Evolutionary conservation across 208 protist species (phyloP).

Genomic region (Vickermania spadyakhi): DNA sequence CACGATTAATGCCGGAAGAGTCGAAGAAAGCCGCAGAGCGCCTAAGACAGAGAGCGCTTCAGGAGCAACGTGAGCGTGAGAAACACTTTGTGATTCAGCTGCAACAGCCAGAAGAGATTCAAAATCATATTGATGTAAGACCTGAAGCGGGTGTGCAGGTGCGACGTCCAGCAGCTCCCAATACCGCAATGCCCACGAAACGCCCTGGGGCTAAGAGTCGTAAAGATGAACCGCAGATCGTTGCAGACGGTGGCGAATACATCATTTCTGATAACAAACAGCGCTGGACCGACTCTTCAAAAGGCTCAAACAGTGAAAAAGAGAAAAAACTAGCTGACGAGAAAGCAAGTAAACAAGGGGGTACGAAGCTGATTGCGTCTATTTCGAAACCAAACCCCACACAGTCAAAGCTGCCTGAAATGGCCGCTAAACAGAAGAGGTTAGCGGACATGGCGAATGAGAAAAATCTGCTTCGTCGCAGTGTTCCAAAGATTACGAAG

Average conservation of each 20-base stretch:
- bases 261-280: constrained; percentile 26
- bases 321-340: not conserved
- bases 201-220: not conserved
- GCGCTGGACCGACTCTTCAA: constrained; percentile 9
- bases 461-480: not conserved
- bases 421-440: not conserved
- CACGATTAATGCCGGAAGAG: not conserved
- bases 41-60: not conserved
- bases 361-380: not conserved
- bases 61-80: constrained; percentile 4
- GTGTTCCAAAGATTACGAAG: not conserved
- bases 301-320: not conserved
- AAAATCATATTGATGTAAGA: constrained; percentile 10
- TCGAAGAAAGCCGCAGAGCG: not conserved
- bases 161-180: constrained; percentile 5
- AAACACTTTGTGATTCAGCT: constrained; percentile 1
- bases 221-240: constrained; percentile 8
- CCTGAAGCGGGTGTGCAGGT: constrained; percentile 29
- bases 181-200: not conserved
- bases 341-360: not conserved
- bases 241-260: constrained; percentile 51
- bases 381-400: not conserved
- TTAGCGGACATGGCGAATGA: not conserved
- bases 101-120: constrained; percentile 2
- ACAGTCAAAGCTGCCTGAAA: not conserved